Evolutionary conservation across 805 yeast genomes (phyloP).

Genomic region (Metschnikowia gelsemii): DNA sequence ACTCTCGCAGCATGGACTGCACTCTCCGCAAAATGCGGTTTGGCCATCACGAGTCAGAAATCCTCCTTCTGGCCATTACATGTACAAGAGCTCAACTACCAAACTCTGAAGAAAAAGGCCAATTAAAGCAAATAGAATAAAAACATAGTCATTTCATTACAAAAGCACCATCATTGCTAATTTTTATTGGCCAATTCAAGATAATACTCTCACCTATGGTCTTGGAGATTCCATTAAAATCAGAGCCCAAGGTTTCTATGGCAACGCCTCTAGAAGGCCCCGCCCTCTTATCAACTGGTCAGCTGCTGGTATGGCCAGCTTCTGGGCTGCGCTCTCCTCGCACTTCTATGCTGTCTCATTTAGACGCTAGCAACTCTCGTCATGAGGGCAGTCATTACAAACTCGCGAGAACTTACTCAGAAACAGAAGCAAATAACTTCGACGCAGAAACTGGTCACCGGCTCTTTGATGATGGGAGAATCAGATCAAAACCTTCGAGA

Average conservation of each 20-base stretch:
- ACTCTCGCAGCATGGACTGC: constrained; percentile 9
- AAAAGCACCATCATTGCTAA: neutral
- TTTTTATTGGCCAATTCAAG: neutral
- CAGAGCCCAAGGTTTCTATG: constrained; percentile 39
- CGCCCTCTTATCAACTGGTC: constrained; percentile 6
- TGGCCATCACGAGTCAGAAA: constrained; percentile 7
- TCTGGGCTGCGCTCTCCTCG: constrained; percentile 11
- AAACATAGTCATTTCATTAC: neutral
- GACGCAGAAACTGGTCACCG: constrained; percentile 54
- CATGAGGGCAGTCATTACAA: constrained; percentile 22
- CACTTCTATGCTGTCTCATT: constrained; percentile 6
- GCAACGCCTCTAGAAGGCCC: constrained; percentile 13
- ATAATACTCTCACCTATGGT: constrained; percentile 3
- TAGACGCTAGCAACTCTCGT: constrained; percentile 3
- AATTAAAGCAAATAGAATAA: neutral
- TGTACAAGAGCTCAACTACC: neutral
- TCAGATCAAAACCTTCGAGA: constrained; percentile 41
- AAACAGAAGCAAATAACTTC: constrained; percentile 61
- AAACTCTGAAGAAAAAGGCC: neutral
- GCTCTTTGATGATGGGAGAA: constrained; percentile 51
- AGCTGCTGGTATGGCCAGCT: constrained; percentile 9
- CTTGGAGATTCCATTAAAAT: constrained; percentile 43
- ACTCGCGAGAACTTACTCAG: constrained; percentile 60
- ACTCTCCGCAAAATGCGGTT: constrained; percentile 15
- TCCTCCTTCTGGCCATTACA: constrained; percentile 3